Base-by-base conservation (phyloP, 1,284 basidiomycete species). In the Leccinum holopus region DNA sequence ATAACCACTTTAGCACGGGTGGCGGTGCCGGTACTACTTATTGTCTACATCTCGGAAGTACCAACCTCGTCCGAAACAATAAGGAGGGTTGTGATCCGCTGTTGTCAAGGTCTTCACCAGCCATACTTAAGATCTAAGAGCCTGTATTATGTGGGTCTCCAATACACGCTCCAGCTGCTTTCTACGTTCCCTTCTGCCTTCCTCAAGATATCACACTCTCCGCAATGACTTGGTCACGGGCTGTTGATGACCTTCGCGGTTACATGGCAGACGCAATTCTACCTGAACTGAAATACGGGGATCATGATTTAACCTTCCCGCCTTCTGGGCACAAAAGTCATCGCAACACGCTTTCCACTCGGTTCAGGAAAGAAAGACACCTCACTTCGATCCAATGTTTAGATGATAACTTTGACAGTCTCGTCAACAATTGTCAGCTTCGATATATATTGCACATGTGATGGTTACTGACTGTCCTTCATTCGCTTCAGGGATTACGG, bases 231-330 rank as follows among this genome's bases (percentile, higher is more conserved):
- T 75, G 66, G 68, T 70, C 47, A 21, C 47, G 69, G 64, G 72
- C 69, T 41, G 63, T 74, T 57, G 76, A 79, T 63, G 78, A 81
- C 65, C 71, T 81, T 35, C 69, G 68, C 41, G 66, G 69, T 52
- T 80, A 79, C 65, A 70, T 81, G 53, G 68, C 72, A 57, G 67
- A 75, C 49, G 79, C 81, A 14, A 63, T 68, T 8, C 75, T 83
- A 47, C 81, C 81, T 3, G 64, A 68, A 11, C 70, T 83, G 67
- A 71, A 69, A 28, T 70, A 78, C 10, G 70, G 72, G 30, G 62
- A 63, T 2, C 68, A 65, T 1, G 66, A 73, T 11, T 69, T 76
- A 3, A 62, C 49, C 8, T 65, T 75, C 57, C 77, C 79, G 12
- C 73, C 70, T 1, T 58, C 62, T 0, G 75, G 72, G 2, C 73